These are phyloP conservation scores for Suillus luteus DNA, from an alignment of 768 basidiomycete species.

Conservation along the genomic window DNA sequence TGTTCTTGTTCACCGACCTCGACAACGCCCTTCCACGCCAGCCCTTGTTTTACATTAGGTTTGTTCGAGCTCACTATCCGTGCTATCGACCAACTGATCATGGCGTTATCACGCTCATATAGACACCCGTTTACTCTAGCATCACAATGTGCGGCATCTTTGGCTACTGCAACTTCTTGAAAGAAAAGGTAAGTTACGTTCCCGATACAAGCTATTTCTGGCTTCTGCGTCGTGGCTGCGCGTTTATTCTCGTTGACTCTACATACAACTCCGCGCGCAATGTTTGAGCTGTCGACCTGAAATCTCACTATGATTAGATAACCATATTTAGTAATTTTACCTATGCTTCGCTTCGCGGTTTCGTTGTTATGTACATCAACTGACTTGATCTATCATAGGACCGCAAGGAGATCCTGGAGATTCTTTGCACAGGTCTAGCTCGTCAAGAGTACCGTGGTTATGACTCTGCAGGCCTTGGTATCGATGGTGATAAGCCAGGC, in stretches of 20 bases:
- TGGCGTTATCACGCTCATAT: background rate
- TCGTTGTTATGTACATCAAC: conserved; percentile 5
- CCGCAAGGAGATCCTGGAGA: conserved; percentile 89
- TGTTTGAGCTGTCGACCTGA: conserved; percentile 2
- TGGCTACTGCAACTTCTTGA: conserved; percentile 91
- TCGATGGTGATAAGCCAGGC: conserved; percentile 88
- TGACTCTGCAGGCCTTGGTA: conserved; percentile 88
- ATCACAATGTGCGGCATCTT: conserved; percentile 90
- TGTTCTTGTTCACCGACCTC: conserved; percentile 20
- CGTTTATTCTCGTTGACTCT: background rate
- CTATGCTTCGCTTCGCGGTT: background rate
- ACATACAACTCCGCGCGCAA: conserved; percentile 1
- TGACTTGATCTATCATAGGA: conserved; percentile 47
- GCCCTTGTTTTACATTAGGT: conserved; percentile 12
- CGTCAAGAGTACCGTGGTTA: conserved; percentile 99
- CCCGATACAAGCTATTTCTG: conserved; percentile 1
- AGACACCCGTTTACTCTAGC: conserved; percentile 13
- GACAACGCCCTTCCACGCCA: conserved; percentile 2
- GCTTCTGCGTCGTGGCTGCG: background rate
- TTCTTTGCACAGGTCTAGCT: conserved; percentile 86
- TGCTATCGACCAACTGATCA: conserved; percentile 8
- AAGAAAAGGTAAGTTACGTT: conserved; percentile 76
- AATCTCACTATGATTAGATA: conserved; percentile 4
- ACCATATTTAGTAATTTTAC: conserved; percentile 23
- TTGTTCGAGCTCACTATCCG: background rate